Evolutionary conservation across 305 asterid species (phyloP).

Genomic region (Fraxinus angustifolia): DNA sequence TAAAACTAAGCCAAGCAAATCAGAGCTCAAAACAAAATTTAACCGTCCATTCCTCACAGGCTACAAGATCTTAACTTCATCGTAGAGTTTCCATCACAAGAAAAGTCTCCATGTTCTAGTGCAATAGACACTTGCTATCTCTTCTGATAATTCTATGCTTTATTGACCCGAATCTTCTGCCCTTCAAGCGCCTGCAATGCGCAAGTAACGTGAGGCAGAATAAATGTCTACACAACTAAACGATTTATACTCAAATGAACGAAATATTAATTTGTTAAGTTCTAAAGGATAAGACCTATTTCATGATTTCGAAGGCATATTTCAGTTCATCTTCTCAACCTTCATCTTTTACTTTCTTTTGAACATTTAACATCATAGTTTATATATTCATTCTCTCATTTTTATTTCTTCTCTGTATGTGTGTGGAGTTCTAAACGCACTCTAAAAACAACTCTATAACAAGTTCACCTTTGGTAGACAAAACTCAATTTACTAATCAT

Average conservation of each 20-base stretch:
- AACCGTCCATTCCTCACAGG: background rate
- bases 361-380: background rate
- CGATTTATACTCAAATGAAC: background rate
- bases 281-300: background rate
- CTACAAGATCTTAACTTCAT: background rate
- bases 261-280: background rate
- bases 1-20: background rate
- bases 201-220: background rate
- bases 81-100: background rate
- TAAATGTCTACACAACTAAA: background rate
- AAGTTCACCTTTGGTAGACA: background rate
- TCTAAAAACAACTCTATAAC: background rate
- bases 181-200: constrained; percentile 73
- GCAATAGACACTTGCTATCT: background rate
- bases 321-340: background rate
- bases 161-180: constrained; percentile 80
- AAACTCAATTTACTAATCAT: background rate
- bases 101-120: background rate
- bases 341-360: background rate
- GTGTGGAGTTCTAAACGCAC: background rate
- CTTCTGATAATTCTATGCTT: constrained; percentile 41
- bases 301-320: background rate
- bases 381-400: background rate
- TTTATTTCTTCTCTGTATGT: background rate
- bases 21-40: background rate